phyloP scores from a whole-genome alignment of 1,284 basidiomycete species.

The Apiotrichum domesticum region DNA sequence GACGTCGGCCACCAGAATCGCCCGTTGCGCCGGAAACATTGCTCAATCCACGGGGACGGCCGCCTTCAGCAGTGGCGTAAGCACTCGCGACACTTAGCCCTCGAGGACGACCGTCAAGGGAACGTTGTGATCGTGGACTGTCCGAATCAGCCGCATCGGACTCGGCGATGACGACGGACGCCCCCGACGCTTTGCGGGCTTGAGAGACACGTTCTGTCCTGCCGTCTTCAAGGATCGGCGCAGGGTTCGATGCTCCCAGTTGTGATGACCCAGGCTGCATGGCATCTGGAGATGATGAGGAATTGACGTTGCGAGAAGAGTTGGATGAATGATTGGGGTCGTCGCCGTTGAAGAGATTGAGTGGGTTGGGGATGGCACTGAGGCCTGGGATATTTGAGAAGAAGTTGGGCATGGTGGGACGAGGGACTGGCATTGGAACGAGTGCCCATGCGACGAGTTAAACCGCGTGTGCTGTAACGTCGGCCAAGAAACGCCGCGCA shows the following conservation, averaged over 20 bases:
- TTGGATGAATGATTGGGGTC: background rate
- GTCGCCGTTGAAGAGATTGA: constrained; percentile 25
- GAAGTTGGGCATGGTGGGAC: constrained; percentile 25
- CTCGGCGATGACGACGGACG: constrained; percentile 8
- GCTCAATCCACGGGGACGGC: too few species aligned
- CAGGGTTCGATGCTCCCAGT: background rate
- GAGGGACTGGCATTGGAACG: background rate
- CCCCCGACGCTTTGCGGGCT: background rate
- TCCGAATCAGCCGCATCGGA: background rate
- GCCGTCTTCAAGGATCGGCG: constrained; percentile 1
- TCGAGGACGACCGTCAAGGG: background rate
- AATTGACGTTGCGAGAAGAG: background rate
- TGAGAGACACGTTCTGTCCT: background rate
- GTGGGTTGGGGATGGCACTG: constrained; percentile 26
- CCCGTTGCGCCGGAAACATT: background rate
- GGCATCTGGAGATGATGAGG: background rate
- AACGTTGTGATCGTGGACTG: background rate
- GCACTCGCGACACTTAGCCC: constrained; percentile 4
- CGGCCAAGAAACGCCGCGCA: too few species aligned
- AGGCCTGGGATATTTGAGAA: constrained; percentile 26
- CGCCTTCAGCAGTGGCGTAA: too few species aligned
- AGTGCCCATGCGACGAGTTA: background rate
- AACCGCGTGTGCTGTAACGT: background rate
- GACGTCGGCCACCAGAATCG: constrained; percentile 4
- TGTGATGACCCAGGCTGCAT: background rate